Conservation (phyloP, 73 alveolate species). For the Paramecium octaurelia region DNA sequence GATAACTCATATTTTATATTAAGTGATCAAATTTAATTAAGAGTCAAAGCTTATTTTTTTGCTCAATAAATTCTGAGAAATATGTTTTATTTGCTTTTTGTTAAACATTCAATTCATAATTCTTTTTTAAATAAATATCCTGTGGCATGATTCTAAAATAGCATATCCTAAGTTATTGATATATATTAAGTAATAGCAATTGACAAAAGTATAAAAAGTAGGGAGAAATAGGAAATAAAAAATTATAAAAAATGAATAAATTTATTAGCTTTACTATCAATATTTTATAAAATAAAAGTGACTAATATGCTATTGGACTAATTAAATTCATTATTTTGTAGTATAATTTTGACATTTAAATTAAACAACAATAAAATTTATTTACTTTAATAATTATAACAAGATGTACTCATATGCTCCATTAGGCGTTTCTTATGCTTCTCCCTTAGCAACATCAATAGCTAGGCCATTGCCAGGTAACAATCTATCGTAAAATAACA, state of each 20-base stretch:
- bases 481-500: background rate
- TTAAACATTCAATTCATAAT: conserved; percentile 80
- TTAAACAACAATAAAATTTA: background rate
- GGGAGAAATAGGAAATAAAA: background rate
- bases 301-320: background rate
- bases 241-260: background rate
- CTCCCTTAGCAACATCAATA: conserved; percentile 2
- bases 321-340: background rate
- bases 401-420: conserved; percentile 35
- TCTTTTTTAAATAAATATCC: no score
- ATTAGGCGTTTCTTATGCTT: conserved; percentile 37
- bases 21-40: no score
- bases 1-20: no score
- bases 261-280: background rate
- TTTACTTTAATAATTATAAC: background rate
- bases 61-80: no score
- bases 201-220: background rate
- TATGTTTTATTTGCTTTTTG: background rate
- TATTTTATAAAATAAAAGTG: background rate
- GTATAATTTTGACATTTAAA: background rate
- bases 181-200: no score
- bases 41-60: no score
- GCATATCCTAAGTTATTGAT: background rate
- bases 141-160: conserved; percentile 56
- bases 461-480: conserved; percentile 23